phyloP scores from a whole-genome alignment of 768 basidiomycete species.

The Chalciporus pseudorubinellus region DNA sequence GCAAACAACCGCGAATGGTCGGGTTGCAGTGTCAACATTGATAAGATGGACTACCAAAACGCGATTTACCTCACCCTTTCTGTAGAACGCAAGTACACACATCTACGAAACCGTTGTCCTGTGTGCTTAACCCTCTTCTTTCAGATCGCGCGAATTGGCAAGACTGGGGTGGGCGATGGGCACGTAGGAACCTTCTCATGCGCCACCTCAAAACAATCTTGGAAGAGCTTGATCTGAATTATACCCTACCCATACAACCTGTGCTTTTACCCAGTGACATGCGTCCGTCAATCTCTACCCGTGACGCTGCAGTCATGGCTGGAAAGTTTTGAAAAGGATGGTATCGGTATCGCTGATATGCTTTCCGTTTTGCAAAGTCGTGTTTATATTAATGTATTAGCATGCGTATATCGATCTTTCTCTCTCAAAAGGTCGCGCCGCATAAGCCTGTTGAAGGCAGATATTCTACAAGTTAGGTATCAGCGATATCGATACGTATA shows the following conservation, averaged over 20 bases:
- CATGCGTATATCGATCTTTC: not conserved
- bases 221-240: constrained; percentile 72
- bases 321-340: constrained; percentile 8
- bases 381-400: not conserved
- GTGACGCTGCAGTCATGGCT: constrained; percentile 6
- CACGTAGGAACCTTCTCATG: constrained; percentile 74
- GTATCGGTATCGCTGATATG: too few species aligned
- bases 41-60: constrained; percentile 79
- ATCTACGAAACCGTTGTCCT: not conserved
- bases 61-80: constrained; percentile 63
- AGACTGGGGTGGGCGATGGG: constrained; percentile 82
- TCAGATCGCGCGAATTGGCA: constrained; percentile 81
- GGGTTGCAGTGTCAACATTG: constrained; percentile 59
- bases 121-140: constrained; percentile 1
- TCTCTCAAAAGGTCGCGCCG: not conserved
- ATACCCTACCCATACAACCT: constrained; percentile 72
- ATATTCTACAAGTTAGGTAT: constrained; percentile 14
- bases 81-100: constrained; percentile 60
- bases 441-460: constrained; percentile 38
- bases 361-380: not conserved
- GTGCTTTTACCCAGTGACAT: constrained; percentile 46
- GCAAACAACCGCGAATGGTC: constrained; percentile 76
- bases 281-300: not conserved
- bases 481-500: constrained; percentile 1
- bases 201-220: constrained; percentile 64